Base-by-base conservation (phyloP, 2,329 filamentous ascomycete genomes). In the Rutstroemia sp. region DNA sequence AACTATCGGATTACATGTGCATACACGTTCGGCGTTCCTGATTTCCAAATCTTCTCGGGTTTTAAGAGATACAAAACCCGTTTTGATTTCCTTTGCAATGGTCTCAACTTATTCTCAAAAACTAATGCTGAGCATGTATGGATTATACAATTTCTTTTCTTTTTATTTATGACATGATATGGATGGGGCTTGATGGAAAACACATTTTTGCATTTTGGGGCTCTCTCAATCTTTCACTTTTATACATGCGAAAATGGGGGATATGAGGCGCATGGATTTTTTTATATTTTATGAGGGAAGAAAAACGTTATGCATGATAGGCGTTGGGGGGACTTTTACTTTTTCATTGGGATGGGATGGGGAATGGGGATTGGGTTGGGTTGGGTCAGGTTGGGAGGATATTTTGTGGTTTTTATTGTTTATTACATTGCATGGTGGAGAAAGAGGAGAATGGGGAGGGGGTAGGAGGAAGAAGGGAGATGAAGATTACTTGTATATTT, bases 11-110 rank as follows among this genome's bases (percentile, higher is more conserved):
- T 37, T 37, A 17, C 45, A 14, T 30, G 38, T 30, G 38, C 47
- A 56, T 45, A 44, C 17, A 46, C 25, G 4, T 51, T 51, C 12
- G 53, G 53, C 48, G 48, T 44, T 54, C 51, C 38, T 37, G 8
- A 17, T 49, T 49, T 49, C 6, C 23, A 38, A 38, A 30, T 30
- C 27, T 10, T 10, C 21, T 49, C 10, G 42, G 53, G 53, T 27
- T 21, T 21, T 39, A 56, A 51, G 47, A 51, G 34, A 16, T 44
- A 38, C 51, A 23, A 45, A 23, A 45, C 47, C 30, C 47, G 45
- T 38, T 14, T 46, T n/a, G 17, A 23, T 27, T 56, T 4, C 47
- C 47, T 51, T 56, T 19, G 3, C 19, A 27, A n/a, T 27, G 50
- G 1, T 5, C 47, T 51, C 51, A 19, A 5, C 16, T 45, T 45